Evolutionary conservation across 371 early-diverging fungal genomes (phyloP).

Genomic region (Cokeromyces recurvatus): DNA sequence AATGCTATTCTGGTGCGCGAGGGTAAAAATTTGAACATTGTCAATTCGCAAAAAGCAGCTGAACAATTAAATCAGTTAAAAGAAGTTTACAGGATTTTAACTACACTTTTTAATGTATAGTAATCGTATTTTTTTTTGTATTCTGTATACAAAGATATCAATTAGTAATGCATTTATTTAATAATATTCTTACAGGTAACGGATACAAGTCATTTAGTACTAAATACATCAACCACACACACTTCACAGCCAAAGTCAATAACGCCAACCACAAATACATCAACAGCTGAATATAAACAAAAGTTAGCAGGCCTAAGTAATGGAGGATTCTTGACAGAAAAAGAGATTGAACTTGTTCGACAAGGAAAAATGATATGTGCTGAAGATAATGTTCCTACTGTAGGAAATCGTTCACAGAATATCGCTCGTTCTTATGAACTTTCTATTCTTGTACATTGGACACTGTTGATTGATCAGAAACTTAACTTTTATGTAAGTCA

Average conservation of each 20-base stretch:
- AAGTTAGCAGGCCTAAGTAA: not conserved
- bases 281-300: not conserved
- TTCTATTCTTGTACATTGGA: not conserved
- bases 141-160: no score
- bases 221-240: no score
- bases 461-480: not conserved
- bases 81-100: not conserved
- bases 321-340: not conserved
- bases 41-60: not conserved
- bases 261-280: not conserved
- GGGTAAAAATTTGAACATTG: not conserved
- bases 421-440: not conserved
- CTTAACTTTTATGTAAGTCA: not conserved
- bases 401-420: not conserved
- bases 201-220: no score
- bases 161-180: no score
- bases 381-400: not conserved
- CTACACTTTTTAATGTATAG: conserved; percentile 2
- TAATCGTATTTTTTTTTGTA: no score
- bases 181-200: no score
- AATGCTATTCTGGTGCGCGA: not conserved
- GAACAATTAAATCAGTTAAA: not conserved
- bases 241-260: no score
- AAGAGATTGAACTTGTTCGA: not conserved
- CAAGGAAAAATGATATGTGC: not conserved